Conservation (phyloP, 2,329 filamentous ascomycete species). For the Shiraia sp. region DNA sequence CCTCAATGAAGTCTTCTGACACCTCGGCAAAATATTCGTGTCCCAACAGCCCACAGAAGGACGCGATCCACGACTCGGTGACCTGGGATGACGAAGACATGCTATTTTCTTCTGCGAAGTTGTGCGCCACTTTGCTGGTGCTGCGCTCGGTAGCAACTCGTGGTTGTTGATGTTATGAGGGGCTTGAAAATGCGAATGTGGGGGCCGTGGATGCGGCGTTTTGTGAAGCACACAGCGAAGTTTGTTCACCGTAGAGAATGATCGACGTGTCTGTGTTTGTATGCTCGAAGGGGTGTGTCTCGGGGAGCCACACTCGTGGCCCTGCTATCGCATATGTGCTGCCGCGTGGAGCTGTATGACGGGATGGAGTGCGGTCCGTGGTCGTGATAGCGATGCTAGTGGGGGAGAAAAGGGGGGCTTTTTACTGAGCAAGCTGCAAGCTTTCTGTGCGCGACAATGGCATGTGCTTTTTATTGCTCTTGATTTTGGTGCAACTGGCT, state of each 20-base stretch:
- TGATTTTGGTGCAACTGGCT: neutral
- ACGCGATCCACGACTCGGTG: conserved; percentile 94
- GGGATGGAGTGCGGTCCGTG: conserved; percentile 10
- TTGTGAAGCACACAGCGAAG: conserved; percentile 4
- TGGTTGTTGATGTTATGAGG: conserved; percentile 23
- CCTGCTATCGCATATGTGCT: conserved; percentile 21
- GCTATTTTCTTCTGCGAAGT: conserved; percentile 10
- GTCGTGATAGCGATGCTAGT: conserved; percentile 13
- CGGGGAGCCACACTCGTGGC: conserved; percentile 19
- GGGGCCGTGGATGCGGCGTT: conserved; percentile 14
- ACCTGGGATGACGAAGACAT: conserved; percentile 63
- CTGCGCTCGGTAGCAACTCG: conserved; percentile 23
- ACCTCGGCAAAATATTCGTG: conserved; percentile 99
- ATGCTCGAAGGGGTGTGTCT: conserved; percentile 1
- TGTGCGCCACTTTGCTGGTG: conserved; percentile 20
- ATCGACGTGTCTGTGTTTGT: no score
- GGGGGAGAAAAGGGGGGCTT: conserved; percentile 9
- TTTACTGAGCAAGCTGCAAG: conserved; percentile 14
- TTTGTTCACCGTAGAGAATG: neutral
- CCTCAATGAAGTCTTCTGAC: conserved; percentile 98
- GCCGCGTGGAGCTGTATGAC: conserved; percentile 7
- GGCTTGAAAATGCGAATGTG: conserved; percentile 35
- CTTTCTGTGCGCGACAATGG: conserved; percentile 3
- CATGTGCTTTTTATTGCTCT: neutral
- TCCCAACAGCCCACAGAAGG: conserved; percentile 91